These are phyloP conservation scores for Cystobasidium tubakii DNA, from an alignment of 768 basidiomycete species.

Conservation along the genomic window DNA sequence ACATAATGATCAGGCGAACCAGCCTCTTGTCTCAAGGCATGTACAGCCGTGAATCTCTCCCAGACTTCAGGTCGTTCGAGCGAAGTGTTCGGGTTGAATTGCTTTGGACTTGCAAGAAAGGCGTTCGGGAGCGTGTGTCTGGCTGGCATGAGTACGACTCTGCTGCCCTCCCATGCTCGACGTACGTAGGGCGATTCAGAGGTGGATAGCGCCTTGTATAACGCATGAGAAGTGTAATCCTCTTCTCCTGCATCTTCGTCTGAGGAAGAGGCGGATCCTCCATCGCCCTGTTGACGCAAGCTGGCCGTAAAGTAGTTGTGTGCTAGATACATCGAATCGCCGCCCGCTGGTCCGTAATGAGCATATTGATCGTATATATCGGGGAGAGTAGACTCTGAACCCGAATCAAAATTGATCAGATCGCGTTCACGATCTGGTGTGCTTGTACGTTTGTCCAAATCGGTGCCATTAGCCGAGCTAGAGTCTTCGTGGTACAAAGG, in stretches of 20 bases:
- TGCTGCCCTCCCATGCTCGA: conserved; percentile 26
- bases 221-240: neutral
- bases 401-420: conserved; percentile 30
- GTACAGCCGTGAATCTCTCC: conserved; percentile 23
- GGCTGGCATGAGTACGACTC: conserved; percentile 8
- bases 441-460: neutral
- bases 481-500: neutral
- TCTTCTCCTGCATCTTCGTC: conserved; percentile 13
- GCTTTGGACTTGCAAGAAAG: neutral
- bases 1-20: conserved; percentile 29
- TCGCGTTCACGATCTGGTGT: conserved; percentile 12
- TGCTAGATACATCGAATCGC: neutral
- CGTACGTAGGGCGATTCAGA: conserved; percentile 28
- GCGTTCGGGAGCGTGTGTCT: neutral
- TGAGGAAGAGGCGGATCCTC: neutral
- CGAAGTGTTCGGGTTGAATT: neutral
- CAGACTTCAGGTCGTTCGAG: neutral
- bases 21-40: conserved; percentile 23
- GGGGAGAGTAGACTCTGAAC: neutral
- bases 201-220: conserved; percentile 6
- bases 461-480: neutral
- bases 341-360: neutral
- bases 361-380: neutral
- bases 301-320: neutral
- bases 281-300: neutral